phyloP scores from a whole-genome alignment of 768 basidiomycete species.

The Hygrocybe coccinea region DNA sequence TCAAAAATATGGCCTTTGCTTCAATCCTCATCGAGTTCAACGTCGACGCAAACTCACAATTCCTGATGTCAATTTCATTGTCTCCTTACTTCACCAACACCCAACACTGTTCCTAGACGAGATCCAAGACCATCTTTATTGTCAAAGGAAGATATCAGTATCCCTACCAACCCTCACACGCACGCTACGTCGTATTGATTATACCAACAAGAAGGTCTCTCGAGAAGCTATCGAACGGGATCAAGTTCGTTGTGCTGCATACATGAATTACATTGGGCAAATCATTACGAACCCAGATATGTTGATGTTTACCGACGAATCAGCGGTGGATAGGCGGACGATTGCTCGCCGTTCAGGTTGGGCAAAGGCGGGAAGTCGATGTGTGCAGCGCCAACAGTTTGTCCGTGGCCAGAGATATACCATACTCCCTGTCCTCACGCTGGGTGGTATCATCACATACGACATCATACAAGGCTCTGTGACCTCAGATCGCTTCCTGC shows the following conservation, averaged over 20 bases:
- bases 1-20: too few relatives aligned
- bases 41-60: too few relatives aligned
- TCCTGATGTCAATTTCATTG: too few relatives aligned
- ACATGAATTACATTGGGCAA: neutral
- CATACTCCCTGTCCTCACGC: slow-evolving; percentile 25
- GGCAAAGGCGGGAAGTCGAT: slow-evolving; percentile 15
- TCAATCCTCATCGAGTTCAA: too few relatives aligned
- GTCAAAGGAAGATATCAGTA: neutral
- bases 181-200: neutral
- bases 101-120: slow-evolving; percentile 5
- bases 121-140: neutral
- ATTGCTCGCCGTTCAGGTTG: slow-evolving; percentile 16
- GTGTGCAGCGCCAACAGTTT: slow-evolving; percentile 17
- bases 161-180: neutral
- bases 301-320: slow-evolving; percentile 24
- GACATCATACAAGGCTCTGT: slow-evolving; percentile 34
- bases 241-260: neutral
- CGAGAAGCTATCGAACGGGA: neutral
- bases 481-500: slow-evolving; percentile 28
- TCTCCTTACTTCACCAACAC: neutral
- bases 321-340: slow-evolving; percentile 21
- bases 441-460: slow-evolving; percentile 23
- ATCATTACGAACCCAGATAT: neutral
- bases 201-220: neutral
- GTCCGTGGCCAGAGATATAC: slow-evolving; percentile 25